Evolutionary conservation across 495 filamentous ascomycete genomes (phyloP).

Genomic region (Hyaloscypha variabilis): DNA sequence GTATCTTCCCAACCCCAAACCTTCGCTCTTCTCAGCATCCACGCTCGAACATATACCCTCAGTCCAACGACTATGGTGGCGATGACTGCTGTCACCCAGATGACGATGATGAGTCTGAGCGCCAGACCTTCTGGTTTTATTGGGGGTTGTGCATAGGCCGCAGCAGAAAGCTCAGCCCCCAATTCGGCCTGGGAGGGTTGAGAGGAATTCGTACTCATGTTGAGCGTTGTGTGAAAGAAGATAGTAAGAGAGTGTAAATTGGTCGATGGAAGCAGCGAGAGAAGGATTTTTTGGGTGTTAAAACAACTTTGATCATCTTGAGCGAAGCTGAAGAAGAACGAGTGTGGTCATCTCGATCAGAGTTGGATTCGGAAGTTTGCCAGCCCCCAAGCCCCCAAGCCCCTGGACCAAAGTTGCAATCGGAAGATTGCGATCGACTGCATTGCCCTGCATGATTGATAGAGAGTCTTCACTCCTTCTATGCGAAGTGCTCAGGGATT

Average conservation of each 20-base stretch:
- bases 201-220: conserved; percentile 9
- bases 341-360: background rate
- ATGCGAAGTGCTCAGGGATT: background rate
- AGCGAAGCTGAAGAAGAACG: background rate
- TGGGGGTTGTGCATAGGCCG: conserved; percentile 1
- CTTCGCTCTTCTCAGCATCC: conserved; percentile 7
- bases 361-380: conserved; percentile 2
- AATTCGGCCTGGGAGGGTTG: conserved; percentile 6
- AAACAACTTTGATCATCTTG: conserved; percentile 6
- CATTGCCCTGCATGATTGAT: background rate
- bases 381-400: background rate
- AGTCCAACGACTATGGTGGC: conserved; percentile 5
- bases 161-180: conserved; percentile 6
- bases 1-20: conserved; percentile 9
- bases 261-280: background rate
- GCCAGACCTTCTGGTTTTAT: conserved; percentile 2
- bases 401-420: conserved; percentile 6
- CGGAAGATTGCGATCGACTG: conserved; percentile 1
- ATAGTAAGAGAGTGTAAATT: conserved; percentile 5
- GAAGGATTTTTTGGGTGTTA: conserved; percentile 2
- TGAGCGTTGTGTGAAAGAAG: conserved; percentile 6
- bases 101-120: conserved; percentile 7
- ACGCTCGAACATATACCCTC: conserved; percentile 7
- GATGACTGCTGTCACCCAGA: conserved; percentile 3
- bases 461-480: background rate